These are phyloP conservation scores for Apiospora aurea DNA, from an alignment of 2,329 filamentous ascomycete genomes.

Conservation along the genomic window DNA sequence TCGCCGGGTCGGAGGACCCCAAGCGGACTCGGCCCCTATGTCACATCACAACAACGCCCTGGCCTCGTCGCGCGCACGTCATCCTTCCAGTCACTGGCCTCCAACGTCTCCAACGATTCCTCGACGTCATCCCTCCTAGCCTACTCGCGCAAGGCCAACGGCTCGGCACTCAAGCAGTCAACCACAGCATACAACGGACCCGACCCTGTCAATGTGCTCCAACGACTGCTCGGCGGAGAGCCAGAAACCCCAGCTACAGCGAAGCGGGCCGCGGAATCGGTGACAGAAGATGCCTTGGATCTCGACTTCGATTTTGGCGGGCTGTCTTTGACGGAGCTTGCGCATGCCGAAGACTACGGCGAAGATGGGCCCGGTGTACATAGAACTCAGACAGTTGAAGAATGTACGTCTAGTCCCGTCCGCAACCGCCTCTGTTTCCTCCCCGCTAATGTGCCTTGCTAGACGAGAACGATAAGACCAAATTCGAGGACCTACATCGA, in stretches of 20 bases:
- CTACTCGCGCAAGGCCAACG: constrained; percentile 70
- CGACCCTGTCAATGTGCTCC: constrained; percentile 76
- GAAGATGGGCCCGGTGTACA: constrained; percentile 44
- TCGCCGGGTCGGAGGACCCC: constrained; percentile 69
- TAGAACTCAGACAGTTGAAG: constrained; percentile 69
- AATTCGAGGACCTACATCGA: constrained; percentile 88
- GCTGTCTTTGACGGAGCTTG: constrained; percentile 78
- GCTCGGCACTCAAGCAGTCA: constrained; percentile 70
- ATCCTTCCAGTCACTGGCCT: constrained; percentile 80
- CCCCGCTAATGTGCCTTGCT: constrained; percentile 7
- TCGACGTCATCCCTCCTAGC: constrained; percentile 74
- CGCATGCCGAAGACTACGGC: constrained; percentile 43
- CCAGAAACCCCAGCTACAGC: constrained; percentile 26
- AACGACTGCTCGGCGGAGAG: constrained; percentile 48
- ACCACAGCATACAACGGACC: constrained; percentile 58
- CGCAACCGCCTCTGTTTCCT: not conserved
- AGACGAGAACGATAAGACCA: constrained; percentile 83
- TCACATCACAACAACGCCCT: constrained; percentile 69
- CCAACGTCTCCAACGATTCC: constrained; percentile 74
- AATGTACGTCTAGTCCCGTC: constrained; percentile 65
- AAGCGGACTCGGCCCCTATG: constrained; percentile 71
- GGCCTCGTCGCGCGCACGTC: constrained; percentile 70
- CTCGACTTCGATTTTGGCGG: constrained; percentile 80
- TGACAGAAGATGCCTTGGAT: constrained; percentile 62
- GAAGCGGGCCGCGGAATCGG: constrained; percentile 32